Conservation (phyloP, 345 rosid species). For the Eutrema japonicum region DNA sequence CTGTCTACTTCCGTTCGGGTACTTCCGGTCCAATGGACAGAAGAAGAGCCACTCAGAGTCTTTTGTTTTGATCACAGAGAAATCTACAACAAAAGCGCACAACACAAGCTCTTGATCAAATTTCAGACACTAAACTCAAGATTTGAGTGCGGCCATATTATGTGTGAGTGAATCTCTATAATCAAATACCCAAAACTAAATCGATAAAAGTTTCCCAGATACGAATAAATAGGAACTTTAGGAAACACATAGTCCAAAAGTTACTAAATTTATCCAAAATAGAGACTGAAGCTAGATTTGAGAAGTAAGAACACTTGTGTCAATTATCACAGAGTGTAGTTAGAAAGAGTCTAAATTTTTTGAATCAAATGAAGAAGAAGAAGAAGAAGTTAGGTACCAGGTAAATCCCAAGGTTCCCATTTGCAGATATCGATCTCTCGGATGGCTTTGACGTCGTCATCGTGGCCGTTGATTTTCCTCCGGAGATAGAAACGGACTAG, state of each 20-base stretch:
- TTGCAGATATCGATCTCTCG: slow-evolving; percentile 85
- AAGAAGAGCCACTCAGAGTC: slow-evolving; percentile 97
- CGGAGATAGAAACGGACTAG: slow-evolving; percentile 70
- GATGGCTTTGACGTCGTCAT: slow-evolving; percentile 63
- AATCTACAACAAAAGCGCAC: slow-evolving; percentile 45
- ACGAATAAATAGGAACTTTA: no score
- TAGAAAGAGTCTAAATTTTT: not conserved
- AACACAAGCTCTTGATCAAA: slow-evolving; percentile 1
- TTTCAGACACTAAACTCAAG: not conserved
- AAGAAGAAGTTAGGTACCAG: slow-evolving; percentile 51
- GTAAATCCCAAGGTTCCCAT: slow-evolving; percentile 97
- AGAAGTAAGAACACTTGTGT: not conserved
- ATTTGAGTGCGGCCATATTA: not conserved
- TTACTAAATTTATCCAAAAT: not conserved
- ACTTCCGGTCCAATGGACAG: slow-evolving; percentile 90
- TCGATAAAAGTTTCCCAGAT: not conserved
- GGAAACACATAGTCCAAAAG: not conserved
- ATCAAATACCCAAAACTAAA: not conserved
- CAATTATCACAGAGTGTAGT: not conserved
- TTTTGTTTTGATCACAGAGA: slow-evolving; percentile 59
- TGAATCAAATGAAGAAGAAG: slow-evolving; percentile 13
- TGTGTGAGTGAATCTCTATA: not conserved
- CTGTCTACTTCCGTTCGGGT: slow-evolving; percentile 77
- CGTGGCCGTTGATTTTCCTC: slow-evolving; percentile 71
- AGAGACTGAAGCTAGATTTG: not conserved